Conservation (phyloP, 495 filamentous ascomycete species). For the Aspergillus mulundensis region DNA sequence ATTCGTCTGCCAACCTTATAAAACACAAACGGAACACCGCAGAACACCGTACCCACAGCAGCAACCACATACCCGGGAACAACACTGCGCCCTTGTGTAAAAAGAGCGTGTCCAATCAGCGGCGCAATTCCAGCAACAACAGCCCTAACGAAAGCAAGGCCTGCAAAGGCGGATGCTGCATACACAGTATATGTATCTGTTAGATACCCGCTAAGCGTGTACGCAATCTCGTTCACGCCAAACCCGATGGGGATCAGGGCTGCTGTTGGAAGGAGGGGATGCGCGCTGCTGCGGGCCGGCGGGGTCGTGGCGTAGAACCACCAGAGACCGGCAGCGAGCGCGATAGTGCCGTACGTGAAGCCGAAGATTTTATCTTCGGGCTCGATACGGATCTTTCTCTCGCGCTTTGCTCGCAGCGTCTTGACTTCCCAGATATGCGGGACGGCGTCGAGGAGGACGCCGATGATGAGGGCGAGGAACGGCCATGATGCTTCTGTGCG, state of each 20-base stretch:
- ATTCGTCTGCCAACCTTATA: background rate
- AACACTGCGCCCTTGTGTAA: background rate
- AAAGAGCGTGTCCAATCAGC: background rate
- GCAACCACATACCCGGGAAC: background rate
- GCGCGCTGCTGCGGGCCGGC: background rate
- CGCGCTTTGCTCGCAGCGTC: background rate
- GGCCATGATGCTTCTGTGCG: background rate
- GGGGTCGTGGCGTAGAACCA: background rate
- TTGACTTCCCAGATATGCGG: background rate
- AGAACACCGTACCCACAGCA: background rate
- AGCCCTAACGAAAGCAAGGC: background rate
- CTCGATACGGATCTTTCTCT: background rate
- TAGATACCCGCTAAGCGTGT: constrained; percentile 2
- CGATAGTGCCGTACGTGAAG: background rate
- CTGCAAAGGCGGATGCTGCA: background rate
- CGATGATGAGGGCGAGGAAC: background rate
- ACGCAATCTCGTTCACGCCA: background rate
- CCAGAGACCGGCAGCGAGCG: background rate
- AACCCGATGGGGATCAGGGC: background rate
- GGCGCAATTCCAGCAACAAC: too few species aligned
- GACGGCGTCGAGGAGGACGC: background rate
- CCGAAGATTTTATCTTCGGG: background rate
- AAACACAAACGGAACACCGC: background rate
- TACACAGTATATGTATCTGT: constrained; percentile 1
- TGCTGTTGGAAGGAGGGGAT: background rate